Evolutionary conservation across 805 yeast genomes (phyloP).

Genomic region (Metschnikowia bowlesiae): DNA sequence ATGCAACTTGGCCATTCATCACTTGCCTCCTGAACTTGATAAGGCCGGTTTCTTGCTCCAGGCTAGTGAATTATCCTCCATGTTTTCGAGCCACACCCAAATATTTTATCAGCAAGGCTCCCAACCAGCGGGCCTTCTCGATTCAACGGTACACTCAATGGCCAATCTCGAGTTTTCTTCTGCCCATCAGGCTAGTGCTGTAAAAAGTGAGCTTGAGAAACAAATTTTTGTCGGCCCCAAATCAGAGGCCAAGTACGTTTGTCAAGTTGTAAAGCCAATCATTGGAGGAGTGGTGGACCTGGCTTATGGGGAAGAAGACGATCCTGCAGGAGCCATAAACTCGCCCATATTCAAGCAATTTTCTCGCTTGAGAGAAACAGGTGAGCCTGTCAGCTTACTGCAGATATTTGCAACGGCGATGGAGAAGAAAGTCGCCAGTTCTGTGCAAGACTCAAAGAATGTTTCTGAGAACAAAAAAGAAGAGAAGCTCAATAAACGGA

Average conservation of each 20-base stretch:
- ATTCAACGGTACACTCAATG: conserved; percentile 17
- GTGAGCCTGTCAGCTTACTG: background rate
- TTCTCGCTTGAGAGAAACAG: background rate
- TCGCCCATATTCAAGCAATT: background rate
- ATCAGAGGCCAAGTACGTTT: conserved; percentile 23
- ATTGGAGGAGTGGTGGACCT: conserved; percentile 10
- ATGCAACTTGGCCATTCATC: conserved; percentile 13
- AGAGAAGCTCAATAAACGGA: conserved; percentile 4
- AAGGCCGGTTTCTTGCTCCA: conserved; percentile 17
- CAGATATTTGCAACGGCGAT: background rate
- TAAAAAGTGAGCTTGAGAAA: conserved; percentile 9
- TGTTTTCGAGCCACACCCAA: background rate
- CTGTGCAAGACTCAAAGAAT: background rate
- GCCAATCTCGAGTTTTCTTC: conserved; percentile 16
- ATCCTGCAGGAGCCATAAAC: background rate
- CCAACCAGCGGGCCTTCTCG: conserved; percentile 15
- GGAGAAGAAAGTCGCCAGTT: background rate
- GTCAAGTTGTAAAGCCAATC: conserved; percentile 11
- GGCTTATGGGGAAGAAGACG: conserved; percentile 12
- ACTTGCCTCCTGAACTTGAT: conserved; percentile 22
- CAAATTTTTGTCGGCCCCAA: conserved; percentile 24
- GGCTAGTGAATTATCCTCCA: conserved; percentile 14
- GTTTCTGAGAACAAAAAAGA: background rate
- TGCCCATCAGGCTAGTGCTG: conserved; percentile 5
- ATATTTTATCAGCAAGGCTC: conserved; percentile 18